Base-by-base conservation (phyloP, 805 yeast genomes). In the Candida sanyiensis region DNA sequence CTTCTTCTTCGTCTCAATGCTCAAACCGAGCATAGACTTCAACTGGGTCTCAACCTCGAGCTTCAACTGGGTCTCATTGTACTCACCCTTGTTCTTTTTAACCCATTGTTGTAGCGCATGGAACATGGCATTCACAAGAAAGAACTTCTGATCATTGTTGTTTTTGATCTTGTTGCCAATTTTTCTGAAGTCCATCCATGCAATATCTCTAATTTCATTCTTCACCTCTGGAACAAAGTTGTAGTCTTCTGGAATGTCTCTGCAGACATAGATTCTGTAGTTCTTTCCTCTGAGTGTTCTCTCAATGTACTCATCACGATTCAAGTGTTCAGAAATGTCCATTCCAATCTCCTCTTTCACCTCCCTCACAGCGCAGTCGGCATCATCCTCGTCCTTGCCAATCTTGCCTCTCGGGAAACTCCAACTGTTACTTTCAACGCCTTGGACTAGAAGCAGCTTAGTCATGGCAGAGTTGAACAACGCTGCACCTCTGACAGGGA, bases 341-440 rank as follows among this genome's bases (percentile, higher is more conserved):
- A 81, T 89, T 0, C 97, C 96, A 12, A 89, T 90, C 61, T 93
- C 99, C 62, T 93, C 99, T 45, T 72, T 73, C 17, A 85, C 88
- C 58, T 93, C 99, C 52, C 99, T 74, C 11, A 86, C 62, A 5
- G 97, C 97, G 65, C 98, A 94, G 38, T 75, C 79, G 6, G 77
- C 71, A 59, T 93, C 98, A 12, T 78, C 67, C 64, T 93, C 99
- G 55, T 81, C 94, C 57, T 93, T 89, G 27, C 94, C 85, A 41
- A 93, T 93, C 61, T 93, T 93, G 6, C 99, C 99, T 58, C 96
- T 70, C 6, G 99, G 99, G 54, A 93, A 93, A 7, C 96, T 83
- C 97, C 97, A 93, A 1, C 83, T 63, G n/a, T 70, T 58, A 10
- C 88, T 73, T 46, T 85, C 94, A 35, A 80, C 78, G 4, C 96